These are phyloP conservation scores for Fusarium sp. DNA, from an alignment of 2,329 filamentous ascomycete species.

Conservation along the genomic window DNA sequence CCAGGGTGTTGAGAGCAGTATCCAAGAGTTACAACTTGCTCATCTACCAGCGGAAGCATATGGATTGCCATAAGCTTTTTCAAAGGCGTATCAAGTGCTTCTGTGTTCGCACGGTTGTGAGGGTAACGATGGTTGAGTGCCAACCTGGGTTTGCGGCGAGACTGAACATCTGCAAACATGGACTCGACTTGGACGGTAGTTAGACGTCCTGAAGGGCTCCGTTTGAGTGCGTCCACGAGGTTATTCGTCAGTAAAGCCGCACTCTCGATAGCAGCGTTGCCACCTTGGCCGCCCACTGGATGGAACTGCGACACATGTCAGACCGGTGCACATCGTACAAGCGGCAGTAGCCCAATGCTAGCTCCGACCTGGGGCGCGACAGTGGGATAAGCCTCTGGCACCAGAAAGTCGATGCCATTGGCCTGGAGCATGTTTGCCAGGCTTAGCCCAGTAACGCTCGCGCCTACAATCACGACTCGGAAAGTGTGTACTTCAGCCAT, in stretches of 20 bases:
- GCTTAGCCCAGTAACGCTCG: neutral
- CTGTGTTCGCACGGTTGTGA: neutral
- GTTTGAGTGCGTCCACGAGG: neutral
- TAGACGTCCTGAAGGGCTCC: neutral
- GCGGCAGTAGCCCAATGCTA: too few relatives aligned
- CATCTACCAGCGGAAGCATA: neutral
- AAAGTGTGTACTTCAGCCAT: neutral
- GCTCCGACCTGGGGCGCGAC: too few relatives aligned
- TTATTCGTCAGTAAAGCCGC: neutral
- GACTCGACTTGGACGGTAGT: neutral
- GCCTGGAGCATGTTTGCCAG: constrained; percentile 1
- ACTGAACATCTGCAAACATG: neutral
- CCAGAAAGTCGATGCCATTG: too few relatives aligned
- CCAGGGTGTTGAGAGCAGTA: neutral
- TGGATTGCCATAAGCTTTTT: neutral
- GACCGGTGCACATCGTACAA: accelerated
- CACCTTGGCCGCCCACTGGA: neutral
- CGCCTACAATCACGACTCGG: neutral
- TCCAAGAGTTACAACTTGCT: neutral
- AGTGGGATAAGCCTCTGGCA: too few relatives aligned
- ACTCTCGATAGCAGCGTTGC: neutral
- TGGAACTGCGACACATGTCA: neutral
- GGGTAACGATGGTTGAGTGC: neutral
- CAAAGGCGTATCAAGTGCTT: neutral
- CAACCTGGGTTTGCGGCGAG: neutral